These are phyloP conservation scores for Leccinum solheimii DNA, from an alignment of 1,284 basidiomycete genomes.

Conservation along the genomic window DNA sequence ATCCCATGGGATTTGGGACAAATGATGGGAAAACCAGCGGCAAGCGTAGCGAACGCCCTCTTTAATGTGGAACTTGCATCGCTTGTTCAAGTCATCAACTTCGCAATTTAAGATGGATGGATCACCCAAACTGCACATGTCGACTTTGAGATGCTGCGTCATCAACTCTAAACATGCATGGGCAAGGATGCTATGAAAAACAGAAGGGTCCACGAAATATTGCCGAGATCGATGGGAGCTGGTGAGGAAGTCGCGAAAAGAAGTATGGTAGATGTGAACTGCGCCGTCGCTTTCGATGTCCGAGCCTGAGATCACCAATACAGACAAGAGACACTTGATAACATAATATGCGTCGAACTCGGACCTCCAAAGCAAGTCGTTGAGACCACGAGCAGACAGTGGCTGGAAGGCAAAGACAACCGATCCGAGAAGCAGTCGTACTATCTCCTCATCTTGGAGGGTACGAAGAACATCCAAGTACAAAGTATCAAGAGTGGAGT, in stretches of 20 bases:
- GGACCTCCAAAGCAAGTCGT: conserved; percentile 14
- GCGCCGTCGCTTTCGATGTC: conserved; percentile 5
- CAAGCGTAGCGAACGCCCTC: conserved; percentile 25
- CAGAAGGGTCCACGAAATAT: conserved; percentile 15
- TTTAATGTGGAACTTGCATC: conserved; percentile 14
- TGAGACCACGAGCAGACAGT: conserved; percentile 17
- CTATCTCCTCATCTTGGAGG: conserved; percentile 14
- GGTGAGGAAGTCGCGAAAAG: conserved; percentile 28
- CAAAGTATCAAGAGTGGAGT: conserved; percentile 19
- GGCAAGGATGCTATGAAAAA: conserved; percentile 18
- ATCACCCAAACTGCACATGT: conserved; percentile 21
- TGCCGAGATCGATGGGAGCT: conserved; percentile 17
- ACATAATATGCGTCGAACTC: conserved; percentile 10
- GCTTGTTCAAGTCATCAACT: conserved; percentile 13
- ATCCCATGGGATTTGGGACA: conserved; percentile 13
- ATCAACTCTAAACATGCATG: conserved; percentile 22
- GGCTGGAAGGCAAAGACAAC: conserved; percentile 20
- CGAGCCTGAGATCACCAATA: conserved; percentile 15
- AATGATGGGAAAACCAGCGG: conserved; percentile 23
- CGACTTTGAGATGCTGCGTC: conserved; percentile 13
- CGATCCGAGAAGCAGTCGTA: conserved; percentile 16
- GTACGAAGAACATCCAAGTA: conserved; percentile 20
- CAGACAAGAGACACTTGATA: conserved; percentile 18
- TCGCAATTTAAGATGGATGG: conserved; percentile 20
- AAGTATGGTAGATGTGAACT: conserved; percentile 26